Base-by-base conservation (phyloP, 2,329 filamentous ascomycete genomes). In the Botrytis sinoallii region DNA sequence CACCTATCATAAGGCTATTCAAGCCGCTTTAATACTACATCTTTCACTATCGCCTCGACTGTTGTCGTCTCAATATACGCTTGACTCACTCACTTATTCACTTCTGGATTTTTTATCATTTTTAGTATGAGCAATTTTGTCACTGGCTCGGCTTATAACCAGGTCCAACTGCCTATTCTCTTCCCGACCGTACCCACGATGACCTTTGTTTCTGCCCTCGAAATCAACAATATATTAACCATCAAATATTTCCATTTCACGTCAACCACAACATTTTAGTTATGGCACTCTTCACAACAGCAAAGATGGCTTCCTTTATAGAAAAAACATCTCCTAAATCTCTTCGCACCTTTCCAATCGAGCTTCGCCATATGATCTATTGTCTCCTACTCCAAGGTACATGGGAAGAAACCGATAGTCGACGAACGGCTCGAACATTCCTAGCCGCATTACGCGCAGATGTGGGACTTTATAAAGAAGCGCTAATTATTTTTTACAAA, bases 401-500 rank as follows among this genome's bases (percentile, higher is more conserved):
- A 3, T 72, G 70, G 70, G 38, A 44, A 38, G 60, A n/a, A 10
- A 2, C 5, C 18, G 8, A 38, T 55, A 16, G 20, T 14, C 38
- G 63, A 61, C 18, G 8, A 5, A 6, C 9, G 22, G 44, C 44
- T 59, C n/a, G 16, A 20, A 29, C 12, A 25, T n/a, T 67, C 46
- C 35, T 72, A 22, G n/a, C 60, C 22, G 70, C 70, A 66, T 57
- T 66, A 32, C 32, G 60, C 7, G 16, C 35, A 6, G 70, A 72
- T 44, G 35, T 44, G 29, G 16, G 20, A 16, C 46, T 72, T 2
- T 66, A 72, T n/a, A 18, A 55, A 14, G 70, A 72, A 59, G 70
- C 70, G 44, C n/a, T 72, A 14, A 1, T 12, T 35, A n/a, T 72
- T 2, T 72, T 72, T n/a, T 72, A 66, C 8, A 22, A 46, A 10